phyloP scores from a whole-genome alignment of 176 grass and related monocot genomes.

The maize (Zea mays) region DNA sequence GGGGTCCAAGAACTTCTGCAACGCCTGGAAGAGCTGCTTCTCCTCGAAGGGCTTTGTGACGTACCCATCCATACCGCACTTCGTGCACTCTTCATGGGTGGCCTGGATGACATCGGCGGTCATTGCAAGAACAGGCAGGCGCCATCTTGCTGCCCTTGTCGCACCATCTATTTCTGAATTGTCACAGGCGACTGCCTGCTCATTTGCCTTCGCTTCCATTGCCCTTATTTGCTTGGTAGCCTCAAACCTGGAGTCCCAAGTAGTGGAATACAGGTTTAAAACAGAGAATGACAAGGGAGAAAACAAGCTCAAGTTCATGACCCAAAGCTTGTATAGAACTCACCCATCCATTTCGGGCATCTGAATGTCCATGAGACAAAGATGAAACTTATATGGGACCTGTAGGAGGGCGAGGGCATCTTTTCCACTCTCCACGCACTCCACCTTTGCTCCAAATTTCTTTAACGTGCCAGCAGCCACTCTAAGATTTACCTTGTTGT shows the following conservation, averaged over 20 bases:
- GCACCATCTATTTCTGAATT: constrained; percentile 28
- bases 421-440: constrained; percentile 89
- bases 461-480: constrained; percentile 87
- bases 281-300: neutral
- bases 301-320: neutral
- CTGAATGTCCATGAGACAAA: constrained; percentile 99
- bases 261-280: constrained; percentile 10
- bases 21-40: constrained; percentile 79
- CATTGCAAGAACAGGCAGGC: constrained; percentile 84
- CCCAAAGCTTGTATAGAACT: constrained; percentile 23
- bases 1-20: constrained; percentile 71
- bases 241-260: constrained; percentile 61
- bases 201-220: constrained; percentile 62
- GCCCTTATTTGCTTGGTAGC: constrained; percentile 74
- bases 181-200: constrained; percentile 26
- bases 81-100: constrained; percentile 84
- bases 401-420: constrained; percentile 81
- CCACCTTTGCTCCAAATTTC: constrained; percentile 84
- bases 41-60: constrained; percentile 97
- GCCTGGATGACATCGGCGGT: constrained; percentile 96
- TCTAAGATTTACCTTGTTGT: constrained; percentile 94
- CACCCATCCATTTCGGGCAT: constrained; percentile 99
- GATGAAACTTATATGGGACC: constrained; percentile 78
- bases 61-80: constrained; percentile 89
- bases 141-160: constrained; percentile 40